Evolutionary conservation across 2,329 filamentous ascomycete species (phyloP).

Genomic region (Cordyceps pruinosa): DNA sequence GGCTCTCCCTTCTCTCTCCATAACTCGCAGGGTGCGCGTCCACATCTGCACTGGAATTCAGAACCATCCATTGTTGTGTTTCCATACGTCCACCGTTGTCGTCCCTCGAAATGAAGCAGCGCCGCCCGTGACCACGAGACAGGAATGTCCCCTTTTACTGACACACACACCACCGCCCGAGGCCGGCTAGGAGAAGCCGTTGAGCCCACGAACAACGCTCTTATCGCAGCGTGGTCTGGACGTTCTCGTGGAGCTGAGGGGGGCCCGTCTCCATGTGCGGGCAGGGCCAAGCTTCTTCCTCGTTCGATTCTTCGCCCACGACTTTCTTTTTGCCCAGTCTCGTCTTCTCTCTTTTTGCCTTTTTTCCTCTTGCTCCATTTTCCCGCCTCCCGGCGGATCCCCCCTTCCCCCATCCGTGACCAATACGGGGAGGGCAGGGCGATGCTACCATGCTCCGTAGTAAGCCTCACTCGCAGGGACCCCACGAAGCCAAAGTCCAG

Average conservation of each 20-base stretch:
- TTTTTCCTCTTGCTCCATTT: background rate
- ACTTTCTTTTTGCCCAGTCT: background rate
- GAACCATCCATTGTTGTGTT: no score
- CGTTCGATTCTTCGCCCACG: no score
- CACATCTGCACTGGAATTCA: no score
- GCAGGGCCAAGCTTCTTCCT: background rate
- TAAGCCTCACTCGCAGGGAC: background rate
- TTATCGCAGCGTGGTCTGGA: background rate
- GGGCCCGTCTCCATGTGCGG: conserved; percentile 5
- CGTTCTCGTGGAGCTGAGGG: background rate
- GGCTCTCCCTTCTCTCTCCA: no score
- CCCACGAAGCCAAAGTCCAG: background rate
- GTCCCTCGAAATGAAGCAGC: no score
- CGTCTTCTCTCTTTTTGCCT: background rate
- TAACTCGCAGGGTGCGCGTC: no score
- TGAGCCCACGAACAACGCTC: no score
- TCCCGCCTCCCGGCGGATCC: background rate
- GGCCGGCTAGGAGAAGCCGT: no score
- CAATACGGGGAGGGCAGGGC: background rate
- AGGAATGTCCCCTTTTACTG: no score
- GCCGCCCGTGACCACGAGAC: no score
- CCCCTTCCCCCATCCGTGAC: background rate
- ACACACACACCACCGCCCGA: no score
- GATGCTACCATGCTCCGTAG: conserved; percentile 4
- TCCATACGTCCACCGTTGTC: no score